phyloP scores from a whole-genome alignment of 805 yeast genomes.

The Metschnikowia borealis region DNA sequence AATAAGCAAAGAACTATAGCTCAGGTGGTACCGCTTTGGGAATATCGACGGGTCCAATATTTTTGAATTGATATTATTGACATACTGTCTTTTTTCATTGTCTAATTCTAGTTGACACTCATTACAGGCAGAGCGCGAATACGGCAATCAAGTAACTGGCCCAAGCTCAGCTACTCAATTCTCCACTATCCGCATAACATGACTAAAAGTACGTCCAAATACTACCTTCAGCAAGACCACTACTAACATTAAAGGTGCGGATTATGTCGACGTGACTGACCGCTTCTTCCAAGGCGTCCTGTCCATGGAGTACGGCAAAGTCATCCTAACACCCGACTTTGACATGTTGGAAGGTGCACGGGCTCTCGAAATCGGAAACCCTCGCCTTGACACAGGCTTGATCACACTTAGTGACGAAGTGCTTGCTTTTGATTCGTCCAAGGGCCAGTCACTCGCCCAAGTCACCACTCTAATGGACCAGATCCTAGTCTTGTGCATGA shows the following conservation, averaged over 20 bases:
- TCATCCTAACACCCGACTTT: slow-evolving; percentile 58
- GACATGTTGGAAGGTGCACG: slow-evolving; percentile 79
- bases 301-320: slow-evolving; percentile 38
- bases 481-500: slow-evolving; percentile 50
- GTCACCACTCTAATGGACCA: slow-evolving; percentile 52
- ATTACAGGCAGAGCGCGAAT: slow-evolving; percentile 1
- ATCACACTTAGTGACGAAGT: slow-evolving; percentile 47
- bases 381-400: slow-evolving; percentile 72
- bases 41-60: no score
- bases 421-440: slow-evolving; percentile 41
- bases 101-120: not conserved
- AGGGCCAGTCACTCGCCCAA: slow-evolving; percentile 33
- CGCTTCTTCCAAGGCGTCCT: slow-evolving; percentile 38
- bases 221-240: not conserved
- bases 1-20: no score
- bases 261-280: slow-evolving; percentile 48
- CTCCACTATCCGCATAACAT: not conserved
- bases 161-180: not conserved
- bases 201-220: not conserved
- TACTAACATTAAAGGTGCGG: slow-evolving; percentile 1
- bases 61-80: no score
- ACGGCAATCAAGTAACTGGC: no score
- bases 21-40: no score
- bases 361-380: slow-evolving; percentile 75
- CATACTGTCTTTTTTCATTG: no score